These are phyloP conservation scores for Trichoderma atroviride DNA, from an alignment of 2,329 filamentous ascomycete genomes.

Conservation along the genomic window DNA sequence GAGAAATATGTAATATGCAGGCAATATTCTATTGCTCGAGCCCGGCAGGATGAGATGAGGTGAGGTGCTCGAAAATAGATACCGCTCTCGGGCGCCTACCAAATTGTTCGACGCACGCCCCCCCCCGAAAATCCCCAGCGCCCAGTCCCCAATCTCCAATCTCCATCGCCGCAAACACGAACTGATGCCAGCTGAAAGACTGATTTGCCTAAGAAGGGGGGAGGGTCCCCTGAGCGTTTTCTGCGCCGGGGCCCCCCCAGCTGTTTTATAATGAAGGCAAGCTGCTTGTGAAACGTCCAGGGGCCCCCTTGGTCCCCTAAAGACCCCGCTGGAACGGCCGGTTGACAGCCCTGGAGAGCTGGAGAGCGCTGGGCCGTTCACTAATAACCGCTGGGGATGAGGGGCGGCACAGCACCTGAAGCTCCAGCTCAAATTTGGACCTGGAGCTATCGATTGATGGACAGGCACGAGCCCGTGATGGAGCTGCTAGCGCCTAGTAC, in stretches of 20 bases:
- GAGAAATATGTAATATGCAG: no score
- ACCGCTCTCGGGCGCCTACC: slow-evolving; percentile 1
- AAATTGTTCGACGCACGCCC: neutral
- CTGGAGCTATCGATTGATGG: neutral
- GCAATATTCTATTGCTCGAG: neutral
- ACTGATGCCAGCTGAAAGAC: neutral
- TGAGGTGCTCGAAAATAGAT: slow-evolving; percentile 17
- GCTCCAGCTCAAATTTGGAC: neutral
- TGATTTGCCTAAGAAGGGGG: neutral
- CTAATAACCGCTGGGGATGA: neutral
- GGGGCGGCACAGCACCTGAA: slow-evolving; percentile 1
- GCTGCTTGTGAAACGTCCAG: slow-evolving; percentile 13
- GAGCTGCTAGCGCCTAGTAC: neutral
- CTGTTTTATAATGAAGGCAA: slow-evolving; percentile 21
- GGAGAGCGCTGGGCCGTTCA: neutral
- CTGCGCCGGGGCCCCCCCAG: neutral
- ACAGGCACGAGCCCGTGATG: neutral
- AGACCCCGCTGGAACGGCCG: slow-evolving; percentile 6
- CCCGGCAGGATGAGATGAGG: neutral
- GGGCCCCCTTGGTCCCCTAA: neutral
- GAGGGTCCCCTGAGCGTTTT: neutral
- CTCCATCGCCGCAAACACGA: neutral
- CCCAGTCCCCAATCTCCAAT: neutral
- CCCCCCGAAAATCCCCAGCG: neutral
- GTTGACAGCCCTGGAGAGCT: neutral